phyloP scores from a whole-genome alignment of 2,329 filamentous ascomycete genomes.

The Celoporthe dispersa region DNA sequence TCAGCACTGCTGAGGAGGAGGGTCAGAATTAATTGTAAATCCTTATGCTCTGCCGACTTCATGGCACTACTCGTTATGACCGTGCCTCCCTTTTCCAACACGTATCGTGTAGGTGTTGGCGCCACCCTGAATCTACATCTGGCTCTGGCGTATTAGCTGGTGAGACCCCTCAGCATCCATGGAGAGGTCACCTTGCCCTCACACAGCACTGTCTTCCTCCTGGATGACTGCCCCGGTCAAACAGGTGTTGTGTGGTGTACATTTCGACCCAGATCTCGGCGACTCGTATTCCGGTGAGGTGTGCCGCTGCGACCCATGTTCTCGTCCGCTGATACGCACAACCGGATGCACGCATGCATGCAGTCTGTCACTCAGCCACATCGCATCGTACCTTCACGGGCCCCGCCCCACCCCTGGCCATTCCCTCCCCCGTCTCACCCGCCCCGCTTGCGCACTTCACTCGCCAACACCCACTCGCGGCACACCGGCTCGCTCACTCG shows the following conservation, averaged over 20 bases:
- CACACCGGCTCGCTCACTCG: not conserved
- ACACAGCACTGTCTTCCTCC: not conserved
- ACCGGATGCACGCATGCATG: not conserved
- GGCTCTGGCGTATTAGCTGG: not conserved
- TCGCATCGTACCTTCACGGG: not conserved
- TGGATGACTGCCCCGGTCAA: not conserved
- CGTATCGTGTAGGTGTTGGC: too few relatives aligned
- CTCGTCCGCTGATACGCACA: not conserved
- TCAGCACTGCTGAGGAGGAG: conserved; percentile 5
- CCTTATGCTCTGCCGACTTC: conserved; percentile 12
- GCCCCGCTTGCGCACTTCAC: not conserved
- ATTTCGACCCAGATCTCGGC: too few relatives aligned
- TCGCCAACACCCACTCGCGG: not conserved
- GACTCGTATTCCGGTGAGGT: not conserved
- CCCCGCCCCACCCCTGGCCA: too few relatives aligned
- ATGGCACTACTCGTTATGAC: not conserved
- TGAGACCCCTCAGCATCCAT: not conserved
- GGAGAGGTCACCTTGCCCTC: not conserved
- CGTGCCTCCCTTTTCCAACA: not conserved
- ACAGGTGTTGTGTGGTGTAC: too few relatives aligned
- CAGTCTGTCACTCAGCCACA: not conserved
- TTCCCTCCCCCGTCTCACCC: not conserved
- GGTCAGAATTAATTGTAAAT: conserved; percentile 19
- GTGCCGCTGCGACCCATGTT: not conserved
- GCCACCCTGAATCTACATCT: not conserved